A percentile compares a stretch with the other conserved stretches of the same genome.
Evolutionary conservation across 768 basidiomycete species (phyloP).

Genomic region (Rhodotorula graminis): DNA sequence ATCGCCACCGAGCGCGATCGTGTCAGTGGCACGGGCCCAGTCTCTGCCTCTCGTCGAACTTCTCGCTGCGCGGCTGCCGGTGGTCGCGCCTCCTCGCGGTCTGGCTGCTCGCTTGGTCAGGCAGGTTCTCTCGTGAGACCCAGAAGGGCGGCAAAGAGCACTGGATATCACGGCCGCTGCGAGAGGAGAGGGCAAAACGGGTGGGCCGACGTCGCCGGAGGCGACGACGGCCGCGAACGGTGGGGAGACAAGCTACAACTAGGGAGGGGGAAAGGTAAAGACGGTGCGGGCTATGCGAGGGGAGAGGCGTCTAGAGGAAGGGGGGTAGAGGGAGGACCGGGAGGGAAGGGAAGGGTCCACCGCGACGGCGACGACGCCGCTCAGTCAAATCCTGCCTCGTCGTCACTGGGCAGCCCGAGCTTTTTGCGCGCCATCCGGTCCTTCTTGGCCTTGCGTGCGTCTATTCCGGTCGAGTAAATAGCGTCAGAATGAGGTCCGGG

Average conservation of each 20-base stretch:
- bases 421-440: conserved; percentile 36
- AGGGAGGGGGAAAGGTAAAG: background rate
- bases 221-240: background rate
- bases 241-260: conserved; percentile 9
- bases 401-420: conserved; percentile 30
- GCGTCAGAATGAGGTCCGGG: background rate
- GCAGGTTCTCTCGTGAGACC: no score
- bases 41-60: no score
- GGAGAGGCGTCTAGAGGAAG: background rate
- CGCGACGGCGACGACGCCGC: background rate
- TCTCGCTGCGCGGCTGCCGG: no score
- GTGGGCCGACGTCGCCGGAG: no score
- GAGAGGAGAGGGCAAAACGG: background rate
- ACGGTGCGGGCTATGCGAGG: background rate
- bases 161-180: no score
- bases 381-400: conserved; percentile 30
- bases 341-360: no score
- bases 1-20: no score
- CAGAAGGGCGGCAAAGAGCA: no score
- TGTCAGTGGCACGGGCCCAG: no score
- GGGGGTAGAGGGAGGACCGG: background rate
- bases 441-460: conserved; percentile 28
- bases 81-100: no score
- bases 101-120: no score
- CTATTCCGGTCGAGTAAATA: background rate